Conservation (phyloP, 2,329 filamentous ascomycete genomes). For the Phoma sp. region DNA sequence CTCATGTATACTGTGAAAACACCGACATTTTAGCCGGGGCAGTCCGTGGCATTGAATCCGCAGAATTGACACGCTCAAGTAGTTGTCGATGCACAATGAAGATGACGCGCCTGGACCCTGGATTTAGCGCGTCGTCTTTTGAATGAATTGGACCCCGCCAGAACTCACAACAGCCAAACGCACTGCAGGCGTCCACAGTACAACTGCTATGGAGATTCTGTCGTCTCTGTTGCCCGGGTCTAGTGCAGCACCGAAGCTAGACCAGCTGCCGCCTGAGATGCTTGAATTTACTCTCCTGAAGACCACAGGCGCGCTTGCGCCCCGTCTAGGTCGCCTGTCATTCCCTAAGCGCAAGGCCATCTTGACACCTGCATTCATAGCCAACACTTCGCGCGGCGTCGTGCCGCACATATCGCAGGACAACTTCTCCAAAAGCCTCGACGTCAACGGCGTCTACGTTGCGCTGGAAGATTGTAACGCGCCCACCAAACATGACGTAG, state of each 20-base stretch:
- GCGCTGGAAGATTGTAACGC: conserved; percentile 90
- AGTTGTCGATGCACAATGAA: neutral
- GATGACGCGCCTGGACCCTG: conserved; percentile 14
- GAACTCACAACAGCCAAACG: neutral
- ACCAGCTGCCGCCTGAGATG: conserved; percentile 49
- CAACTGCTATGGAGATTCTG: conserved; percentile 8
- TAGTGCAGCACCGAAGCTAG: conserved; percentile 18
- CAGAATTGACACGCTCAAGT: too few relatives aligned
- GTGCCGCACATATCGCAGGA: conserved; percentile 91
- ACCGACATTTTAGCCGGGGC: too few relatives aligned
- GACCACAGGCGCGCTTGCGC: conserved; percentile 49
- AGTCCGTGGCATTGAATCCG: too few relatives aligned
- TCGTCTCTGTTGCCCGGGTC: conserved; percentile 9
- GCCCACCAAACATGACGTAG: conserved; percentile 1
- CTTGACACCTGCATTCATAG: conserved; percentile 82
- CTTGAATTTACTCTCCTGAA: conserved; percentile 53
- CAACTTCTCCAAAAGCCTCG: conserved; percentile 69
- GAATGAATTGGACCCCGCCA: conserved; percentile 9
- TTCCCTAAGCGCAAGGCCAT: conserved; percentile 69
- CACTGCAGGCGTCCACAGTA: neutral
- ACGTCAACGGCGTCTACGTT: conserved; percentile 74
- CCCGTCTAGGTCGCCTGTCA: conserved; percentile 71
- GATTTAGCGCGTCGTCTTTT: conserved; percentile 9
- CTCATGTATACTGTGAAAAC: too few relatives aligned
- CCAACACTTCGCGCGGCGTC: conserved; percentile 79